Conservation (phyloP, 106 monocot species). For the Dioscorea zingiberensis region DNA sequence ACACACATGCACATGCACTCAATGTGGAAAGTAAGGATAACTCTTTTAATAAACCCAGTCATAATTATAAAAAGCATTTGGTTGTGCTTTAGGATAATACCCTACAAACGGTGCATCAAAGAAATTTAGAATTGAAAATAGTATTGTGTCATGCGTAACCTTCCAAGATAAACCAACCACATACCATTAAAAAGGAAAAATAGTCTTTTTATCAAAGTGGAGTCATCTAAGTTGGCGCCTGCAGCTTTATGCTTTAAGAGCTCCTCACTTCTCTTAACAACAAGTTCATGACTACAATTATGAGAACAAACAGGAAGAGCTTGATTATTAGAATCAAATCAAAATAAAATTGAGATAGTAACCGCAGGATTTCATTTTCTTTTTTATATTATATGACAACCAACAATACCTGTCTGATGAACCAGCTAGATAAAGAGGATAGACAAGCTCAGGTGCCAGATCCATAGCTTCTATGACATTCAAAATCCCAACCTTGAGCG, state of each 20-base stretch:
- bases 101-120: too few relatives aligned
- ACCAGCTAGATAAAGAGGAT: conserved; percentile 82
- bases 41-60: too few relatives aligned
- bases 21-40: too few relatives aligned
- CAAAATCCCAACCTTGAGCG: conserved; percentile 76
- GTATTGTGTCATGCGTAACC: background rate
- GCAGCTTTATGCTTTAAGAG: conserved; percentile 52
- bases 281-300: conserved; percentile 57
- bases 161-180: background rate
- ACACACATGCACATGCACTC: too few relatives aligned
- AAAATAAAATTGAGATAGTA: background rate
- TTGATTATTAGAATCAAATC: background rate
- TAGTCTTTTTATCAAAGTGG: conserved; percentile 56
- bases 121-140: too few relatives aligned
- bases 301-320: too few relatives aligned
- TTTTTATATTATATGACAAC: background rate
- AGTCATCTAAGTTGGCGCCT: conserved; percentile 73
- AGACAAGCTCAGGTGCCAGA: conserved; percentile 49
- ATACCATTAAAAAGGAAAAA: conserved; percentile 93
- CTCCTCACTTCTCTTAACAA: conserved; percentile 60
- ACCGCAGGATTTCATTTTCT: too few relatives aligned
- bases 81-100: too few relatives aligned
- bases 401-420: conserved; percentile 64
- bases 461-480: conserved; percentile 85
- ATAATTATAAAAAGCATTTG: too few relatives aligned